These are phyloP conservation scores for Calonectria multiphialidica DNA, from an alignment of 2,329 filamentous ascomycete species.

Conservation along the genomic window DNA sequence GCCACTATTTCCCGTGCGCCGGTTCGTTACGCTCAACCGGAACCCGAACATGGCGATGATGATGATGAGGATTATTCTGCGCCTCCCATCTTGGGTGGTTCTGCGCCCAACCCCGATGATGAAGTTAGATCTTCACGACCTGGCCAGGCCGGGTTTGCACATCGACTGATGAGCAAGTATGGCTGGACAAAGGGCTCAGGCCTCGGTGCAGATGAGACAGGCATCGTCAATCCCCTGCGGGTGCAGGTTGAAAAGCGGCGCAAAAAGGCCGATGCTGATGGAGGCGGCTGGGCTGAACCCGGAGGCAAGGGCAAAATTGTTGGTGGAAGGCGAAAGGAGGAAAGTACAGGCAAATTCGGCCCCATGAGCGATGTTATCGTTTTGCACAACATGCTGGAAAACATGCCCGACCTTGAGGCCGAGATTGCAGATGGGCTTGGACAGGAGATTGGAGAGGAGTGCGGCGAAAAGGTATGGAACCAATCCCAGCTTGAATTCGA, in stretches of 20 bases:
- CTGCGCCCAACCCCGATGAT: constrained; percentile 51
- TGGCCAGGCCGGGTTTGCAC: constrained; percentile 86
- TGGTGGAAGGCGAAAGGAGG: constrained; percentile 73
- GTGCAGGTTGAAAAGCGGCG: constrained; percentile 90
- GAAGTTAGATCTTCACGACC: constrained; percentile 73
- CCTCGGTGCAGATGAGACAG: constrained; percentile 83
- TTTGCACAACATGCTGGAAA: constrained; percentile 86
- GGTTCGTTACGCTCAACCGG: constrained; percentile 72
- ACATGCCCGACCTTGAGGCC: constrained; percentile 79
- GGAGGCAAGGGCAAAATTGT: constrained; percentile 83
- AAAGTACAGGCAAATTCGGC: constrained; percentile 67
- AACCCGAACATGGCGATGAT: constrained; percentile 48
- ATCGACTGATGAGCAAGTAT: constrained; percentile 92
- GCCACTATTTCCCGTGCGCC: constrained; percentile 82
- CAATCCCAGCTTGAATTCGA: background rate
- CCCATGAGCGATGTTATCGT: constrained; percentile 86
- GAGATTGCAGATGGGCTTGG: constrained; percentile 83
- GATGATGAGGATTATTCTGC: constrained; percentile 57
- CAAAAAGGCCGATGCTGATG: constrained; percentile 82
- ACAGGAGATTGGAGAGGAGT: constrained; percentile 96
- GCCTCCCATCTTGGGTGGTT: constrained; percentile 61
- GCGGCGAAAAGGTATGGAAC: constrained; percentile 76
- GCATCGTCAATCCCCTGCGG: constrained; percentile 86
- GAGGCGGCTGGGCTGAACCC: constrained; percentile 80
- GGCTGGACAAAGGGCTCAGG: constrained; percentile 92